phyloP scores from a whole-genome alignment of 345 rosid genomes.

The Brassica rapa region DNA sequence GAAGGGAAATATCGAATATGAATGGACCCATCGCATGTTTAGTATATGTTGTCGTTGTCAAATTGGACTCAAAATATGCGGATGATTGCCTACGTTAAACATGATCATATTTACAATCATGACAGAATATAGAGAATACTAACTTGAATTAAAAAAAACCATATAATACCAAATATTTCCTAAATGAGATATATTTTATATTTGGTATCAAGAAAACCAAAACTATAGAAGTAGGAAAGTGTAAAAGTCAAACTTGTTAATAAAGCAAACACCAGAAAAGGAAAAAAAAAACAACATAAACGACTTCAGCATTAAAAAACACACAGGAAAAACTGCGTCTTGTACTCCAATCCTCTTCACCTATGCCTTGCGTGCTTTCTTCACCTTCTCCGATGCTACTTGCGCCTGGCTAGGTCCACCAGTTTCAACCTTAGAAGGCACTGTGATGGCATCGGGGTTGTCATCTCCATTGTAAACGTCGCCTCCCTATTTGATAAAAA shows the following conservation, averaged over 20 bases:
- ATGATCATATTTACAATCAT: too few species aligned
- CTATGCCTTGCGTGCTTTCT: background rate
- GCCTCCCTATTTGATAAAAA: background rate
- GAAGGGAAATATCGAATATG: too few species aligned
- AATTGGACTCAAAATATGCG: too few species aligned
- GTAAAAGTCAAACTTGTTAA: background rate
- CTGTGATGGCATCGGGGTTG: background rate
- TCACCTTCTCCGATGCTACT: background rate
- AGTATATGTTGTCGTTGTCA: too few species aligned
- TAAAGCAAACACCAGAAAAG: background rate
- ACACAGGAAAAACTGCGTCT: background rate
- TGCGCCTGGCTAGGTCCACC: background rate
- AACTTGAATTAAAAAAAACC: background rate
- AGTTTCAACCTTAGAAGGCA: background rate
- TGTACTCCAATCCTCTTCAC: background rate
- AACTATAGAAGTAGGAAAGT: background rate
- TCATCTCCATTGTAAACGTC: background rate
- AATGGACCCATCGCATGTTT: too few species aligned
- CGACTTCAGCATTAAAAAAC: background rate
- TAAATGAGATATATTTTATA: too few species aligned
- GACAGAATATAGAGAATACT: background rate
- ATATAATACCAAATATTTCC: background rate
- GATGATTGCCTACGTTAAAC: too few species aligned
- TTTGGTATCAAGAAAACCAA: background rate
- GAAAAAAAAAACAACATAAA: background rate